These are phyloP conservation scores for Cladosporium sp. DNA, from an alignment of 2,329 filamentous ascomycete genomes.

Conservation along the genomic window DNA sequence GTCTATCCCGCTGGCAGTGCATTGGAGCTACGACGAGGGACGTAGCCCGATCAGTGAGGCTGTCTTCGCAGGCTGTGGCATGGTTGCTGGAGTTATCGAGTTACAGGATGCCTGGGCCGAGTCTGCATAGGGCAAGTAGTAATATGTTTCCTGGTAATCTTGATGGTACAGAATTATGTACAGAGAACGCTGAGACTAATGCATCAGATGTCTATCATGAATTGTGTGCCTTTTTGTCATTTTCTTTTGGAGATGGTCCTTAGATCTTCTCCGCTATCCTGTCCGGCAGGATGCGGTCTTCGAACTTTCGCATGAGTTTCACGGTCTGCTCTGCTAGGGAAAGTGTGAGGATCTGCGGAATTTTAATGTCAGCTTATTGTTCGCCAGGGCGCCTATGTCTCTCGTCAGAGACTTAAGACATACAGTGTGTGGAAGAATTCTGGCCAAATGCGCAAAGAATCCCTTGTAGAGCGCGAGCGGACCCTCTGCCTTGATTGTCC, in stretches of 20 bases:
- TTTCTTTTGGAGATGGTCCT: not conserved
- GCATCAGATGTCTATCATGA: slow-evolving; percentile 8
- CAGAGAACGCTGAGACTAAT: not conserved
- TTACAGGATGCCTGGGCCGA: slow-evolving; percentile 45
- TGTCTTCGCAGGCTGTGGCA: slow-evolving; percentile 35
- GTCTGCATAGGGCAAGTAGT: slow-evolving; percentile 20
- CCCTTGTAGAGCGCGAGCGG: slow-evolving; percentile 95
- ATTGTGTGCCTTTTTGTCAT: not conserved
- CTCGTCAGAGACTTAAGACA: slow-evolving; percentile 20
- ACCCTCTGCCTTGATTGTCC: slow-evolving; percentile 89
- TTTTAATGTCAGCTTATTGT: slow-evolving; percentile 18
- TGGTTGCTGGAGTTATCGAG: slow-evolving; percentile 43
- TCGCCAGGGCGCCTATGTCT: not conserved
- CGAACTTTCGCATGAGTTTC: slow-evolving; percentile 78
- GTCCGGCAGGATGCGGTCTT: slow-evolving; percentile 49
- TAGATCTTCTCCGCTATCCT: slow-evolving; percentile 23
- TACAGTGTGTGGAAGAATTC: slow-evolving; percentile 89
- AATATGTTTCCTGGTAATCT: not conserved
- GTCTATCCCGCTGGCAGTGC: slow-evolving; percentile 77
- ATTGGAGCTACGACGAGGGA: slow-evolving; percentile 75
- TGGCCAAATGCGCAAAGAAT: slow-evolving; percentile 87
- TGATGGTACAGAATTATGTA: slow-evolving; percentile 7
- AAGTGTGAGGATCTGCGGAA: slow-evolving; percentile 71
- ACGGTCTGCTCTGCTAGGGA: slow-evolving; percentile 93
- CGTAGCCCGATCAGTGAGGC: slow-evolving; percentile 51